Percentiles rank a stretch among this genome's conserved stretches.
These are phyloP conservation scores for Citrullus mucosospermus DNA, from an alignment of 306 rosid species.

Conservation along the genomic window DNA sequence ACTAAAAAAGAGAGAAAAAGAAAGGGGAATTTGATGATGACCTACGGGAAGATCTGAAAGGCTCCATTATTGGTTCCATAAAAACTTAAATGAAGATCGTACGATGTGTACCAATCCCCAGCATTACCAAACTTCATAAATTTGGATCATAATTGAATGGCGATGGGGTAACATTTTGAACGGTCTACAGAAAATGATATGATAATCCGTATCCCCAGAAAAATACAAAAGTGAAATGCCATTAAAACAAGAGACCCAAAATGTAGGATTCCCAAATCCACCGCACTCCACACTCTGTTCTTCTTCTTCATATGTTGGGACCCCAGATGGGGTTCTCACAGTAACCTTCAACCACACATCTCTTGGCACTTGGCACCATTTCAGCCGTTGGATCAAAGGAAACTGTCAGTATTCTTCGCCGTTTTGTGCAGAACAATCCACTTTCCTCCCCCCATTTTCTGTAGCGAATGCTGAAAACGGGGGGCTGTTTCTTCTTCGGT, in stretches of 20 bases:
- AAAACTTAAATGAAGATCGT: background rate
- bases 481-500: background rate
- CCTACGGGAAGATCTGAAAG: background rate
- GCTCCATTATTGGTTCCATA: background rate
- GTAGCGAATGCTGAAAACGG: background rate
- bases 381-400: background rate
- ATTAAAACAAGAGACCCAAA: background rate
- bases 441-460: background rate
- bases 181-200: background rate
- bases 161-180: background rate
- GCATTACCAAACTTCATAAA: conserved; percentile 6
- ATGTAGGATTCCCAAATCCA: conserved; percentile 1
- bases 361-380: background rate
- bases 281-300: background rate
- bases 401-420: background rate
- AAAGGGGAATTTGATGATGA: background rate
- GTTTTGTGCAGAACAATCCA: background rate
- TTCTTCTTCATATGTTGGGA: background rate
- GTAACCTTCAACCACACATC: background rate
- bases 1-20: too few species aligned
- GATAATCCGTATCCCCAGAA: background rate
- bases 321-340: background rate
- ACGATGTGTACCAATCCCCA: background rate
- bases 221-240: conserved; percentile 5
- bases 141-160: background rate